A percentile compares a stretch with the other conserved stretches of the same genome.
These are phyloP conservation scores for Pestalotiopsis sp. DNA, from an alignment of 2,329 filamentous ascomycete species.

Conservation along the genomic window DNA sequence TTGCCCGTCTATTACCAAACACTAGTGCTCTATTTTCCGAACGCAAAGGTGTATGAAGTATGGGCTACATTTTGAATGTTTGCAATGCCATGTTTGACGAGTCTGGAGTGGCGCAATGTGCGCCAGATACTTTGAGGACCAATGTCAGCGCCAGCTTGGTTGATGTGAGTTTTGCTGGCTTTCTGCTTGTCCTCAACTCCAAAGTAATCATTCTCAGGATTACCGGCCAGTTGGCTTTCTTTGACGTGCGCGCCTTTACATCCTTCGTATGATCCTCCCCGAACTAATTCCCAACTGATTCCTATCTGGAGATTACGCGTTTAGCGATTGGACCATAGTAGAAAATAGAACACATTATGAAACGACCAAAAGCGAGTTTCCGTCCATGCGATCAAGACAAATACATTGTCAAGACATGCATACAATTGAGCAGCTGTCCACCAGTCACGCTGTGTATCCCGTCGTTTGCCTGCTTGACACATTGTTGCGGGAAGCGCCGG, in stretches of 20 bases:
- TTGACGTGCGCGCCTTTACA: neutral
- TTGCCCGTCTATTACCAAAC: conserved; percentile 66
- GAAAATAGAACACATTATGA: neutral
- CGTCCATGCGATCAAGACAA: neutral
- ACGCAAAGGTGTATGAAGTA: conserved; percentile 64
- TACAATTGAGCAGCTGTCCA: neutral
- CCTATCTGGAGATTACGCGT: neutral
- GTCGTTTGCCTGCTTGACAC: neutral
- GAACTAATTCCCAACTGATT: neutral
- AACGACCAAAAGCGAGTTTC: neutral
- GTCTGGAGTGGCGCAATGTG: neutral
- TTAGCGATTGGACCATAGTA: neutral
- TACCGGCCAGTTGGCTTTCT: neutral
- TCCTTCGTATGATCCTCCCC: neutral
- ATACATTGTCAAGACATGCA: neutral
- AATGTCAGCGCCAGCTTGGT: neutral
- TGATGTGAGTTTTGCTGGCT: neutral
- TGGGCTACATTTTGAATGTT: conserved; percentile 49
- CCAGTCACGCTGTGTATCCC: neutral
- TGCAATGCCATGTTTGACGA: neutral
- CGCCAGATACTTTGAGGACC: neutral
- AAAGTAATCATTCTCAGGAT: neutral
- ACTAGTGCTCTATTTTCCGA: conserved; percentile 46
- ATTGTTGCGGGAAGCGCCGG: neutral
- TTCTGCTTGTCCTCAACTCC: no score